Percentiles rank a stretch among this genome's conserved stretches.
Conservation (phyloP, 2,329 filamentous ascomycete species). For the Xylaria sp. region DNA sequence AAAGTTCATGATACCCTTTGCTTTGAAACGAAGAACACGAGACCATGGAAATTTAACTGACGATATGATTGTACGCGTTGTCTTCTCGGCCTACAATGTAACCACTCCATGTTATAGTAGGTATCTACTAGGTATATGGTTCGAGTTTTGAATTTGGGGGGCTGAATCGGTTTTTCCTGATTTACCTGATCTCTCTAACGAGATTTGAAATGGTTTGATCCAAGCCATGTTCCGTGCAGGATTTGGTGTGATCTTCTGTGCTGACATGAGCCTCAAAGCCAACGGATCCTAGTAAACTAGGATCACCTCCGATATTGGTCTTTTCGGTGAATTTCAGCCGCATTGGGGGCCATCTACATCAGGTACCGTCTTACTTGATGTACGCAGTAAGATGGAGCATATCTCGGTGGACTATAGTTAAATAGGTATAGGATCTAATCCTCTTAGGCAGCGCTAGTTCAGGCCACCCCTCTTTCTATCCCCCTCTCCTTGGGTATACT, state of each 20-base stretch:
- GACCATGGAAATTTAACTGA: neutral
- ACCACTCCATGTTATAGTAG: neutral
- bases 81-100: neutral
- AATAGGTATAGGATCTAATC: no score
- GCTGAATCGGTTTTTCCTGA: neutral
- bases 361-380: neutral
- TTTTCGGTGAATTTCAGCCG: neutral
- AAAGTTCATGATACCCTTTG: constrained; percentile 44
- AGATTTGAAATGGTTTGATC: neutral
- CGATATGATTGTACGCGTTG: neutral
- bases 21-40: constrained; percentile 28
- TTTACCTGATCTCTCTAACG: neutral
- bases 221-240: neutral
- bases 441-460: no score
- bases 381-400: neutral
- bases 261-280: neutral
- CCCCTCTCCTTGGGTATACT: neutral
- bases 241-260: neutral
- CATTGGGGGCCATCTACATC: neutral
- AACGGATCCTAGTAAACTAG: neutral
- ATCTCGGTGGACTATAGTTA: no score
- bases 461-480: no score
- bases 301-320: neutral
- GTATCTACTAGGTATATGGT: neutral
- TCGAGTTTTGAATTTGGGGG: neutral